Evolutionary conservation across 2,329 filamentous ascomycete species (phyloP), one percentile per base, ranked within the genome.

Genomic region (Trichothecium roseum): DNA sequence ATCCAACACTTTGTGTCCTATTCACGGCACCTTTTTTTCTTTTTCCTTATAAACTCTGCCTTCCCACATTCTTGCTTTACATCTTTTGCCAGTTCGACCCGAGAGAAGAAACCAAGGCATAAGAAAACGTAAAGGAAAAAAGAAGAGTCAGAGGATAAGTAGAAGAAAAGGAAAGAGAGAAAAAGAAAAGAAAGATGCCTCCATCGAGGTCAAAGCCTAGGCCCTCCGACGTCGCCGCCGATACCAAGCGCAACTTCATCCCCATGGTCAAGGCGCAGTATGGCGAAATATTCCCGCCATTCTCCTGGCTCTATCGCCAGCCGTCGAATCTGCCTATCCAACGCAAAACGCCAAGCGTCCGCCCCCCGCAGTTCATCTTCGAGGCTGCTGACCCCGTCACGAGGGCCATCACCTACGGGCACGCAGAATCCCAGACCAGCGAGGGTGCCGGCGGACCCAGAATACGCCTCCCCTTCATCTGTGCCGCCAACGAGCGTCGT

Each of bases 401-500:
- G 52, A 62, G 67, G 28, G 74, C 79, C 16, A 57, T 83, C 24
- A 62, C 69, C 38, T 82, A 78, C 69, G 54, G 55, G 10, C 18
- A 14, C 8, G 44, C 51, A 30, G 66, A 69, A 32, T 60, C 55
- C 18, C 54, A 59, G 33, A 47, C 49, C 9, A 59, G 53, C 32
- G 45, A 59, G 36, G 54, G 55, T 17, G 55, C 53, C 4, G 20
- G 20, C 20, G 6, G n/a, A n/a, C 38, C 47, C 22, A 47, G 56
- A 34, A 48, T 61, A 27, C 55, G 60, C 3, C 69, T 84, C 37
- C 76, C 79, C 1, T 78, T 84, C 39, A 73, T 85, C 42, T 84
- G 81, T 45, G 72, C 77, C 37, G 83, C 83, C 32, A 84, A 87
- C 57, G 82, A 87, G 53, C 82, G 80, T 50, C 68, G 80, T 27